phyloP scores from a whole-genome alignment of 1,139 yeast species.

The Lipomyces yarrowii region DNA sequence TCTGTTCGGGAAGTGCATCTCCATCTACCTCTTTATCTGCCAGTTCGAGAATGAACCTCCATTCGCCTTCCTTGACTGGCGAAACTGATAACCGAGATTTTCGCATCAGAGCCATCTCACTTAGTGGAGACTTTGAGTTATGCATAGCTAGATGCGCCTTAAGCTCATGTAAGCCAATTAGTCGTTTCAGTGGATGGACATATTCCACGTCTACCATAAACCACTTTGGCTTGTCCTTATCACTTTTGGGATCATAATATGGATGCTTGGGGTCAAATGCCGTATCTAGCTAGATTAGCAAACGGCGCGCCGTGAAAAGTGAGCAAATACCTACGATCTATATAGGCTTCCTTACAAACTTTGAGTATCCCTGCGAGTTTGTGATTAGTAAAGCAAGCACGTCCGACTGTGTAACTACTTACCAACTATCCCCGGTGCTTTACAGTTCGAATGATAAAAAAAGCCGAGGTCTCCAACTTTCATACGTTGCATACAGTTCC shows the following conservation, averaged over 20 bases:
- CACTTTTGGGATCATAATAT: conserved; percentile 52
- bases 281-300: conserved; percentile 32
- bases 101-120: conserved; percentile 50
- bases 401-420: conserved; percentile 36
- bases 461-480: conserved; percentile 49
- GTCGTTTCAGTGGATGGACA: conserved; percentile 47
- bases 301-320: neutral
- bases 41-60: conserved; percentile 45
- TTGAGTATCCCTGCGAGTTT: conserved; percentile 32
- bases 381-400: neutral
- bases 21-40: conserved; percentile 13
- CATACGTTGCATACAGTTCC: conserved; percentile 54
- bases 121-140: conserved; percentile 34
- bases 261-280: conserved; percentile 48
- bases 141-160: conserved; percentile 36
- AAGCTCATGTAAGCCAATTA: conserved; percentile 47
- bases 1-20: neutral
- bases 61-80: conserved; percentile 51
- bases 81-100: conserved; percentile 55
- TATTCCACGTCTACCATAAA: conserved; percentile 56
- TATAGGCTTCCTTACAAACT: conserved; percentile 50
- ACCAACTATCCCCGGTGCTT: conserved; percentile 57
- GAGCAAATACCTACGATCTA: conserved; percentile 38
- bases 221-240: conserved; percentile 51
- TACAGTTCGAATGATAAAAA: conserved; percentile 58